Evolutionary conservation across 371 early-diverging fungal genomes (phyloP).

Genomic region (Entomophthora muscae): DNA sequence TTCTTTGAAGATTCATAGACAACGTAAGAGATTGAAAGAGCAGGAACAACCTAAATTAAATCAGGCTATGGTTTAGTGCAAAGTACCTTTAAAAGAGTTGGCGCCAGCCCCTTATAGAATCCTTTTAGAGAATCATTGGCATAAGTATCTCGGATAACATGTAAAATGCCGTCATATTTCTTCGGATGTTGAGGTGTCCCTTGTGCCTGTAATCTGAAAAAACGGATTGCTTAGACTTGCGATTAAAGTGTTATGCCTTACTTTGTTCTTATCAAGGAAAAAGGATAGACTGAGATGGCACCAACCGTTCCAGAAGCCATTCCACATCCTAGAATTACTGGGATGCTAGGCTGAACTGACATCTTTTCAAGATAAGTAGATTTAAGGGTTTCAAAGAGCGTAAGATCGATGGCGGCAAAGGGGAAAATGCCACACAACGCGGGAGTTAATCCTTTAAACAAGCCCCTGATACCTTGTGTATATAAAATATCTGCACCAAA

Average conservation of each 20-base stretch:
- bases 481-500: constrained; percentile 38
- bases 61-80: constrained; percentile 7
- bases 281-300: constrained; percentile 59
- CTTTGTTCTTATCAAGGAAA: constrained; percentile 59
- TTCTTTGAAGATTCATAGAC: constrained; percentile 40
- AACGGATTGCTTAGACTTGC: neutral
- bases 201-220: constrained; percentile 57
- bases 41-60: constrained; percentile 25
- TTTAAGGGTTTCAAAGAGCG: constrained; percentile 60
- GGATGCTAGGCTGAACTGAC: constrained; percentile 21
- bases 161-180: constrained; percentile 42
- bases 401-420: constrained; percentile 62
- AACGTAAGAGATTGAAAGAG: constrained; percentile 40
- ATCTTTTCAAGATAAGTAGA: constrained; percentile 35
- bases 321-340: constrained; percentile 47
- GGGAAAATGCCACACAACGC: constrained; percentile 60
- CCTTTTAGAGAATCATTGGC: constrained; percentile 25
- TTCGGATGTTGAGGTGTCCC: constrained; percentile 61
- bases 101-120: constrained; percentile 49
- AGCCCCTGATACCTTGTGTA: constrained; percentile 37
- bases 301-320: constrained; percentile 53
- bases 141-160: constrained; percentile 47
- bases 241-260: constrained; percentile 14
- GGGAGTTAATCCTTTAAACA: constrained; percentile 53
- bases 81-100: constrained; percentile 20